Percentiles rank a stretch among this genome's conserved stretches.
These are phyloP conservation scores for Linnemannia schmuckeri DNA, from an alignment of 192 early-diverging fungal species.

Conservation along the genomic window DNA sequence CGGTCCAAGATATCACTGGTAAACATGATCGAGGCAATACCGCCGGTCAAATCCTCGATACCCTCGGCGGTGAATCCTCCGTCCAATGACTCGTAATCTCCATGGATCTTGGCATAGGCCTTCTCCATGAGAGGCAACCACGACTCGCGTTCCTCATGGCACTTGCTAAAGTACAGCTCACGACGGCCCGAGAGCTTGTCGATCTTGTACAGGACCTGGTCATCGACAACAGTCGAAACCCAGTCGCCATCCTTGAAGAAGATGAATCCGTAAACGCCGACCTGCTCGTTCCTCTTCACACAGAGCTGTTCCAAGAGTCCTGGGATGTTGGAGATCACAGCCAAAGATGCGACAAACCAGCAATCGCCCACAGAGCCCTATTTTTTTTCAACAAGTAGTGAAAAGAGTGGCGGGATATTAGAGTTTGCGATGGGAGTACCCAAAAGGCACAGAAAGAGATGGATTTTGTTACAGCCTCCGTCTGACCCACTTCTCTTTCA, in stretches of 20 bases:
- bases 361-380: slow-evolving; percentile 56
- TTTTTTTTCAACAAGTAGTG: background rate
- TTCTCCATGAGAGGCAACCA: slow-evolving; percentile 74
- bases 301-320: slow-evolving; percentile 61
- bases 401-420: background rate
- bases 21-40: slow-evolving; percentile 54
- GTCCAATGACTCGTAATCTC: slow-evolving; percentile 61
- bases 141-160: slow-evolving; percentile 61
- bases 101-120: slow-evolving; percentile 72
- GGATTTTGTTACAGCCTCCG: background rate
- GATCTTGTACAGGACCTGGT: slow-evolving; percentile 59
- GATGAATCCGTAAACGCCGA: slow-evolving; percentile 71
- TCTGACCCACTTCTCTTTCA: background rate
- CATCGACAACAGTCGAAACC: slow-evolving; percentile 68
- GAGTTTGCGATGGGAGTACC: background rate
- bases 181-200: slow-evolving; percentile 13
- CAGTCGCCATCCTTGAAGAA: slow-evolving; percentile 72
- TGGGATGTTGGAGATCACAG: slow-evolving; percentile 59
- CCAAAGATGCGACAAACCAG: slow-evolving; percentile 63
- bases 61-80: slow-evolving; percentile 63
- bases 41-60: slow-evolving; percentile 71
- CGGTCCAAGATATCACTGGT: slow-evolving; percentile 63
- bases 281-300: slow-evolving; percentile 65
- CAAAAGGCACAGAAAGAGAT: background rate
- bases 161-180: slow-evolving; percentile 53